Evolutionary conservation across 139 green algal genomes (phyloP).

Genomic region (Haematococcus sp.): DNA sequence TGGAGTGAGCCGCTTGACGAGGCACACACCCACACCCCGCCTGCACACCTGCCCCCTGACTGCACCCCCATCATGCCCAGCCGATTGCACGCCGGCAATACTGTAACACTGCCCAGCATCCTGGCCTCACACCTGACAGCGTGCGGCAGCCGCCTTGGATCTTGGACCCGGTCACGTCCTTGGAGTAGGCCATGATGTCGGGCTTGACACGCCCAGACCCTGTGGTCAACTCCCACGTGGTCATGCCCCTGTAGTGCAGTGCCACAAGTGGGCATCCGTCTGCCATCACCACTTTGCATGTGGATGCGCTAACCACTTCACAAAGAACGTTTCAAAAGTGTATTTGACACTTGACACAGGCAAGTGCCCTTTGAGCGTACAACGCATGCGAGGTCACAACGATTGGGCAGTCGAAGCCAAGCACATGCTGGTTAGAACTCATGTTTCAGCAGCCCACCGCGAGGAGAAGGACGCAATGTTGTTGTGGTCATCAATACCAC

Average conservation of each 20-base stretch:
- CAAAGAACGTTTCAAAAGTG: no score
- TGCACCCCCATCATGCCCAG: not conserved
- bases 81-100: not conserved
- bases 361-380: no score
- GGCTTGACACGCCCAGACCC: constrained; percentile 85
- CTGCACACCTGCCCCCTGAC: no score
- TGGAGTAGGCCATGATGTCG: constrained; percentile 94
- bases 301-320: no score
- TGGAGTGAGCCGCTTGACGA: no score
- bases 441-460: constrained; percentile 34
- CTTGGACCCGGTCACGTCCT: constrained; percentile 88
- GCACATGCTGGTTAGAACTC: not conserved
- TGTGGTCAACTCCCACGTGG: constrained; percentile 91
- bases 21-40: no score
- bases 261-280: no score
- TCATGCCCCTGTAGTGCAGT: constrained; percentile 75
- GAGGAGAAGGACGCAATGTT: constrained; percentile 91
- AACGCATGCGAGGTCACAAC: no score
- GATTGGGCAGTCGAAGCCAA: not conserved
- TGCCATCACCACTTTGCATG: no score
- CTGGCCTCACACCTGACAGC: constrained; percentile 65
- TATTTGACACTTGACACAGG: no score
- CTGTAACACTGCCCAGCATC: not conserved
- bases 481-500: constrained; percentile 87
- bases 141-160: constrained; percentile 86